Percentiles rank a stretch among this genome's conserved stretches.
These are phyloP conservation scores for Thuja plicata DNA, from an alignment of 83 land plant genomes.

Conservation along the genomic window DNA sequence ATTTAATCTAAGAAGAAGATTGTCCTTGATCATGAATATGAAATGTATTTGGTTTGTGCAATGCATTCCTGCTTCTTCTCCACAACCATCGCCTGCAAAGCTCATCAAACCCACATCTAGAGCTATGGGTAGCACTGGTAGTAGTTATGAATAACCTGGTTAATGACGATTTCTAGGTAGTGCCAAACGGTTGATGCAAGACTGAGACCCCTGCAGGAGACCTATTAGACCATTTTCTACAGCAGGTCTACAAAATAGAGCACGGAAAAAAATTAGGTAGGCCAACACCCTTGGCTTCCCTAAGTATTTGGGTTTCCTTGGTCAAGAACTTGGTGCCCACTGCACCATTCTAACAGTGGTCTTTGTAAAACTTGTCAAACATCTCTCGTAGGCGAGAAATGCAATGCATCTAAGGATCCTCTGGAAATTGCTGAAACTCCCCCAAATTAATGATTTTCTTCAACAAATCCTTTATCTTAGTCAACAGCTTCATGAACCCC, in stretches of 20 bases:
- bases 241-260: slow-evolving; percentile 32
- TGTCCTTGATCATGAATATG: too few relatives aligned
- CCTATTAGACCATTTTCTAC: slow-evolving; percentile 25
- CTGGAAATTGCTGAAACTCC: slow-evolving; percentile 25
- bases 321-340: slow-evolving; percentile 22
- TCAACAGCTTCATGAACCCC: slow-evolving; percentile 25
- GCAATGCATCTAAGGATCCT: slow-evolving; percentile 41
- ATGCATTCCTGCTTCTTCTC: slow-evolving; percentile 21
- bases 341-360: background rate
- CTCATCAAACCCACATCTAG: slow-evolving; percentile 15
- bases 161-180: slow-evolving; percentile 31
- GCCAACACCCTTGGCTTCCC: slow-evolving; percentile 34
- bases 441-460: slow-evolving; percentile 24
- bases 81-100: background rate
- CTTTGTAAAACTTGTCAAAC: too few relatives aligned
- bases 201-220: background rate
- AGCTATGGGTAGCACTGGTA: slow-evolving; percentile 34
- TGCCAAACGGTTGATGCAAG: slow-evolving; percentile 19
- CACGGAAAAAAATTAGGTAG: slow-evolving; percentile 58
- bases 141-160: slow-evolving; percentile 14
- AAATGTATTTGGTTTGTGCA: too few relatives aligned
- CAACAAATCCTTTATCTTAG: slow-evolving; percentile 17
- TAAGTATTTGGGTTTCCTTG: slow-evolving; percentile 31
- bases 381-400: slow-evolving; percentile 44
- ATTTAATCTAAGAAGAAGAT: too few relatives aligned